Conservation (phyloP, 192 early-diverging fungal genomes). For the Piromyces finnis region DNA sequence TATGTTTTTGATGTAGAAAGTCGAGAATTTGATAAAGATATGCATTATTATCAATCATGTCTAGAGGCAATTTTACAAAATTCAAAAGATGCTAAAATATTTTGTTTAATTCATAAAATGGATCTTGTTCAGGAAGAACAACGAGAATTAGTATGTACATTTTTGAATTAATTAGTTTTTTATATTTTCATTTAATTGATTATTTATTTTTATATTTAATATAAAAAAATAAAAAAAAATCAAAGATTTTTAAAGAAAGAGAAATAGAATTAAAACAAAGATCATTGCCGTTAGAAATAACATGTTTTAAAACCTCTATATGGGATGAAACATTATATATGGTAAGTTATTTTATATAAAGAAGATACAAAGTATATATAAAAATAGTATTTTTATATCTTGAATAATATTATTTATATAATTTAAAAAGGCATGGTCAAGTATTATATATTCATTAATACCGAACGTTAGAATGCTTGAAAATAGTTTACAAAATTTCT, state of each 20-base stretch:
- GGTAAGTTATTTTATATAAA: slow-evolving; percentile 14
- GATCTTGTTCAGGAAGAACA: slow-evolving; percentile 70
- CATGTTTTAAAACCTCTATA: slow-evolving; percentile 64
- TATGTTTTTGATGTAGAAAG: slow-evolving; percentile 96
- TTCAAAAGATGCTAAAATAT: slow-evolving; percentile 80
- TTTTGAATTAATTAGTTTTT: no score
- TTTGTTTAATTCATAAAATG: slow-evolving; percentile 97
- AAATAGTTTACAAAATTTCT: slow-evolving; percentile 59
- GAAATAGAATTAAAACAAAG: slow-evolving; percentile 41
- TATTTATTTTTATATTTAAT: slow-evolving; percentile 2
- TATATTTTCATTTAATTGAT: not conserved
- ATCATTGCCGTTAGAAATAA: slow-evolving; percentile 48
- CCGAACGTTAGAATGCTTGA: slow-evolving; percentile 78
- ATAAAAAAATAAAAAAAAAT: slow-evolving; percentile 4
- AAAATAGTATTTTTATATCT: no score
- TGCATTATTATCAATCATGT: slow-evolving; percentile 76
- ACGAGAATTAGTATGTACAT: slow-evolving; percentile 29
- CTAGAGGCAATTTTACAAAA: slow-evolving; percentile 61
- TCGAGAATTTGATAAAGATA: slow-evolving; percentile 75
- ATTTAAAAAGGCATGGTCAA: slow-evolving; percentile 70
- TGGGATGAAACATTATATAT: slow-evolving; percentile 88
- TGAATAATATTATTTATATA: no score
- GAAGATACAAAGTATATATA: no score
- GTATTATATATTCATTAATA: slow-evolving; percentile 87
- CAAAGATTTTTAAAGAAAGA: slow-evolving; percentile 45